Conservation (phyloP, 2,329 filamentous ascomycete species). For the Ceratocystis albifundus region DNA sequence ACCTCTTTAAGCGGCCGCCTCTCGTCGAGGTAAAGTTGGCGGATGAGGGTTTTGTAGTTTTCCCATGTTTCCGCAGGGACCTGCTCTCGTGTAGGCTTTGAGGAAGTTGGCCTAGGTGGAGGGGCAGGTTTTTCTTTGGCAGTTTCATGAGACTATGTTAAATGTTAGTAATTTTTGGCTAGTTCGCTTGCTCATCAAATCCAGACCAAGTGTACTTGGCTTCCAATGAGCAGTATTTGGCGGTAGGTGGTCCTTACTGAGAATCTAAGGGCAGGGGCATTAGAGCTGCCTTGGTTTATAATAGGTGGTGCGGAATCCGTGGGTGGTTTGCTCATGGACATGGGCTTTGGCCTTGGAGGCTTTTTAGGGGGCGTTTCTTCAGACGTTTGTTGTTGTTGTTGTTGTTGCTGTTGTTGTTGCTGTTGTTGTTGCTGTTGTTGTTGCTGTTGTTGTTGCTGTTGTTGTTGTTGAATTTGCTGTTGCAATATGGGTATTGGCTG, state of each 20-base stretch:
- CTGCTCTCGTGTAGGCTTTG: conserved; percentile 31
- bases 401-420: neutral
- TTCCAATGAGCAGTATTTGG: neutral
- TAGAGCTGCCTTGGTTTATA: neutral
- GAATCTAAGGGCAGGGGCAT: neutral
- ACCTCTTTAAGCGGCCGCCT: conserved; percentile 42
- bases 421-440: neutral
- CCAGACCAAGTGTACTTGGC: neutral
- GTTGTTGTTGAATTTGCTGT: conserved; percentile 11
- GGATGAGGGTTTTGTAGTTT: conserved; percentile 37
- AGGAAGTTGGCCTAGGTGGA: conserved; percentile 16
- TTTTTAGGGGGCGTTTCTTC: conserved; percentile 13
- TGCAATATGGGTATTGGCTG: conserved; percentile 25
- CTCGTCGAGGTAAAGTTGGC: conserved; percentile 38
- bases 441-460: neutral
- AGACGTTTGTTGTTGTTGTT: neutral
- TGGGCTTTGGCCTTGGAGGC: conserved; percentile 13
- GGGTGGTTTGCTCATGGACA: neutral
- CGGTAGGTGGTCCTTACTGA: neutral
- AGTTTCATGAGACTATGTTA: neutral
- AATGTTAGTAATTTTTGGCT: neutral
- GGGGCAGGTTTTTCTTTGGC: conserved; percentile 16
- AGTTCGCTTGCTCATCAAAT: neutral
- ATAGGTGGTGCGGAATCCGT: neutral
- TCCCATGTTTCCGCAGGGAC: conserved; percentile 40